A percentile compares a stretch with the other conserved stretches of the same genome.
Evolutionary conservation across 225 moss, liverwort and hornwort species (phyloP).

Genomic region (Neckera pumila): DNA sequence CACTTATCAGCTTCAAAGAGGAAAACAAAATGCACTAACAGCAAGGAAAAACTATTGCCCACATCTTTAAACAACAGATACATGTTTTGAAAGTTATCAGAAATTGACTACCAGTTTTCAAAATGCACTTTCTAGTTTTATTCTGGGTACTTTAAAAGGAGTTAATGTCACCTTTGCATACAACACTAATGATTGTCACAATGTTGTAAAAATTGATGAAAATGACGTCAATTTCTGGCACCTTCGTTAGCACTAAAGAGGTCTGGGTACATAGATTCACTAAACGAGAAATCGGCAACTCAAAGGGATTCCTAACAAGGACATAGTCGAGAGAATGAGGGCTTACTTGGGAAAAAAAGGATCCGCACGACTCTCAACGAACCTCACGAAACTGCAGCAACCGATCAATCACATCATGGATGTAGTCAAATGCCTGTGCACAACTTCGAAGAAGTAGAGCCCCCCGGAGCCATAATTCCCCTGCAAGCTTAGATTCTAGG

Average conservation of each 20-base stretch:
- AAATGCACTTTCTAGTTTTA: neutral
- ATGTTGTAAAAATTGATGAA: neutral
- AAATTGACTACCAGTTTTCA: neutral
- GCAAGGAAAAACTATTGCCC: neutral
- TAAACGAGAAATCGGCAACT: neutral
- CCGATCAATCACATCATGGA: neutral
- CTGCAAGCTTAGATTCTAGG: neutral
- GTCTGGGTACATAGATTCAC: neutral
- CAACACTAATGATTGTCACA: neutral
- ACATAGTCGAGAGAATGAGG: neutral
- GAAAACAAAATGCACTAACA: neutral
- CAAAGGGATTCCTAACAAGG: neutral
- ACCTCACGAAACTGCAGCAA: constrained; percentile 34
- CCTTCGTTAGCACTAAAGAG: neutral
- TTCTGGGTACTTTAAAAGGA: neutral
- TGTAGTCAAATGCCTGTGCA: neutral
- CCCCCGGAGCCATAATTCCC: neutral
- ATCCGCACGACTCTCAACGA: constrained; percentile 32
- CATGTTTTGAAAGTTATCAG: neutral
- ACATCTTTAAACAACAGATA: neutral
- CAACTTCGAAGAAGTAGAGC: neutral
- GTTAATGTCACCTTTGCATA: neutral
- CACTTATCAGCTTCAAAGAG: neutral
- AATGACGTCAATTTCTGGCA: neutral
- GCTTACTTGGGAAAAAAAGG: constrained; percentile 49